Base-by-base conservation (phyloP, 805 yeast genomes). In the Pichia heedii region DNA sequence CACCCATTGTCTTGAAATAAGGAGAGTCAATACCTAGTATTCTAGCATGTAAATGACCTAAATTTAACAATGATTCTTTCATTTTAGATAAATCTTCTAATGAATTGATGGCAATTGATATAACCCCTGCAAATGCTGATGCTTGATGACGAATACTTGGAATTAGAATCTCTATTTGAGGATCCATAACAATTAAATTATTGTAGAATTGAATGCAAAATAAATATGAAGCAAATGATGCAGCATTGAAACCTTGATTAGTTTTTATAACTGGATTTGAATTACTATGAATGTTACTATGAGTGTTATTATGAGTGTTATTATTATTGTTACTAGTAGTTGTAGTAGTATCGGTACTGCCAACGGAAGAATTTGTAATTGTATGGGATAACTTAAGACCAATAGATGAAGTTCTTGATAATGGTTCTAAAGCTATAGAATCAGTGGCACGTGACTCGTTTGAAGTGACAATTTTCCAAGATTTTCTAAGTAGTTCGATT, bases 61-160 rank as follows among this genome's bases (percentile, higher is more conserved):
- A 62, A 38, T 74, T 73, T 36, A 65, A 66, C 40, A 86, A 62
- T 44, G 79, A 79, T 22, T 71, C 81, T 53, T 81, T 80, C 51
- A 84, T 62, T 7, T 62, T 60, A 3, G 70, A 55, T 41, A 84
- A 65, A 50, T 79, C 70, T 42, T 82, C 88, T 41, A 85, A 65
- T 50, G 77, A 77, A 24, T 72, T 62, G 46, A 85, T 76, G 2
- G 89, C 83, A 36, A 77, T 70, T 24, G 84, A 74, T 52, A 86
- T 60, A 18, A 85, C 85, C 5, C 89, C 88, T 0, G 90, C 87
- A 66, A 85, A 81, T 8, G 89, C 74, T 15, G 77, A 74, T 1
- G 93, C 87, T 62, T 86, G 95, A 56, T 83, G 88, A 49, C 74
- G 73, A 50, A 84, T 76, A 6, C 84, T 76, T 0, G 95, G 94